Evolutionary conservation across 805 yeast genomes (phyloP), one percentile per base, ranked within the genome.

Genomic region (Cyberlindnera misumaiensis): DNA sequence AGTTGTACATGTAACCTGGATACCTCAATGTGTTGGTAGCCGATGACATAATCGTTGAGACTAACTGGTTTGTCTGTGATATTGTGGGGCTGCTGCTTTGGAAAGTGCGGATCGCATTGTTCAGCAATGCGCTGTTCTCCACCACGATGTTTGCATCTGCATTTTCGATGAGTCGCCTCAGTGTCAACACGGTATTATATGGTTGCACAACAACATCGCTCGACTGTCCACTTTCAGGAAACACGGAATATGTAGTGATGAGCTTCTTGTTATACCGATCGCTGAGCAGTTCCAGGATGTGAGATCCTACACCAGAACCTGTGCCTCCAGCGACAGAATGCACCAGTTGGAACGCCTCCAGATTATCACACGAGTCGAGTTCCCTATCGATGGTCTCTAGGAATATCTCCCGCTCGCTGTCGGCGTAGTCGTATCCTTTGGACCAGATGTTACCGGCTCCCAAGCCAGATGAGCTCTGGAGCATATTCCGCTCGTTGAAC

Each of bases 241-340:
- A 89, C 2, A 93, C 83, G 34, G 93, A 84, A 51, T 83, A 84
- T 0, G 97, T 87, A 41, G 84, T 84, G 8, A 85, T 66, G 35
- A 93, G 62, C 53, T 88, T 90, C 58, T 89, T 89, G 36, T 83
- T 77, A 56, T 78, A 90, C 39, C 87, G 65, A 57, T 93, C 98
- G 40, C 77, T 75, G 40, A 94, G 59, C 12, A 77, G 66, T 57
- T 93, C 97, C 28, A 93, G 61, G 32, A 93, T 49, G 40, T 74
- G 73, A 0, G 95, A 84, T 1, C 98, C 98, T 28, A 88, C 75
- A 3, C 99, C 98, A 0, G 96, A 84, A 0, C 99, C 99, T 0
- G 98, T 93, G 29, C 99, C 99, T 28, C 99, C 99, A 0, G 97
- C 97, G 4, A 93, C 95, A 4, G 96, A 83, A 61, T 93, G 98